These are phyloP conservation scores for Melanogaster broomeanus DNA, from an alignment of 768 basidiomycete genomes.

Conservation along the genomic window DNA sequence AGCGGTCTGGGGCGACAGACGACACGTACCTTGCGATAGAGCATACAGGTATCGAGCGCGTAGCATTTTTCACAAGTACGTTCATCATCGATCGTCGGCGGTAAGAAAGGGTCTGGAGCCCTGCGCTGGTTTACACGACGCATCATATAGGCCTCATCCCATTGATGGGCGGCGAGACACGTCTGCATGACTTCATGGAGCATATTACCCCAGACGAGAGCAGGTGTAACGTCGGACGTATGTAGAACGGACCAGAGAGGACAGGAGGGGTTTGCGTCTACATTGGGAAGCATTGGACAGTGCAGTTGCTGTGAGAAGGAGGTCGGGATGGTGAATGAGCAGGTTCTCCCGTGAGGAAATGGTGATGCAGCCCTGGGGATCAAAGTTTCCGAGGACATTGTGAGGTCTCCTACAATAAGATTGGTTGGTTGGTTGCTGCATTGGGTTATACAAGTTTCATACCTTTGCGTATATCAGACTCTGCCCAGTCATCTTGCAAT, in stretches of 20 bases:
- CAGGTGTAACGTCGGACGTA: constrained; percentile 61
- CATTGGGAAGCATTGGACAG: constrained; percentile 85
- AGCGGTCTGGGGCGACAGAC: not conserved
- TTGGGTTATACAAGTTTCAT: constrained; percentile 8
- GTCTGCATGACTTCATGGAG: constrained; percentile 90
- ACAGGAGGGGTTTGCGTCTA: constrained; percentile 82
- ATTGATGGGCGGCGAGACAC: constrained; percentile 60
- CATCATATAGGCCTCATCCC: constrained; percentile 70
- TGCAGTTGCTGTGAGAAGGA: constrained; percentile 87
- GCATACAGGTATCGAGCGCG: constrained; percentile 84
- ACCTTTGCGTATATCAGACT: constrained; percentile 65
- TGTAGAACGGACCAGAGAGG: constrained; percentile 57
- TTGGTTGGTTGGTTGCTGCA: not conserved
- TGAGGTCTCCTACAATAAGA: constrained; percentile 62
- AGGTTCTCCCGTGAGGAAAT: constrained; percentile 67
- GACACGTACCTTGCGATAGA: constrained; percentile 77
- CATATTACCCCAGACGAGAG: constrained; percentile 89
- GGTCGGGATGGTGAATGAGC: constrained; percentile 89
- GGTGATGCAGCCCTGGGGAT: constrained; percentile 44
- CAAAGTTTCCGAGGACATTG: constrained; percentile 66
- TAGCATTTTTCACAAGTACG: constrained; percentile 81
- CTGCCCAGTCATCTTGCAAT: constrained; percentile 78
- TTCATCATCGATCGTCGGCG: constrained; percentile 83
- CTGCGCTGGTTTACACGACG: constrained; percentile 39
- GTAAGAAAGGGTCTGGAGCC: constrained; percentile 63